Conservation (phyloP, 495 filamentous ascomycete species). For the Aspergillus saccharolyticus region DNA sequence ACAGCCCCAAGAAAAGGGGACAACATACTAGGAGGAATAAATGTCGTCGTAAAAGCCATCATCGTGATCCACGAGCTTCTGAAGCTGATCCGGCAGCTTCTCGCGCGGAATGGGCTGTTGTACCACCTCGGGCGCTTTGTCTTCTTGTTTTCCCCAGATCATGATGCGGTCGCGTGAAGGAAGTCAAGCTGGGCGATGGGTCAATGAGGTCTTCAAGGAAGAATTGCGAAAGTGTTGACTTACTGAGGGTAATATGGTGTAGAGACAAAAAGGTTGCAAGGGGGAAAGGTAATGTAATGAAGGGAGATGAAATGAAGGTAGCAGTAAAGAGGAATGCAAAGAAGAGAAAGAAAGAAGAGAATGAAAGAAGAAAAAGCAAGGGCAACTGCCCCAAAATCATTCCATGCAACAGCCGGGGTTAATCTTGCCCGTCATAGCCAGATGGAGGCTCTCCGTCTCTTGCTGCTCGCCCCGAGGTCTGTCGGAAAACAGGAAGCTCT, state of each 20-base stretch:
- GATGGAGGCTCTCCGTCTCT: background rate
- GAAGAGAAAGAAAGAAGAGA: background rate
- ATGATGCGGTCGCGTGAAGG: conserved; percentile 20
- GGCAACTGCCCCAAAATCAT: background rate
- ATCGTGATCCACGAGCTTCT: conserved; percentile 71
- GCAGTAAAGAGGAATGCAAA: conserved; percentile 2
- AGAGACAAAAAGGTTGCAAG: background rate
- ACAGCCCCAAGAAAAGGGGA: background rate
- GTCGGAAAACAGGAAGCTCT: background rate
- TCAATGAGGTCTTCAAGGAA: background rate
- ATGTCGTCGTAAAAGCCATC: conserved; percentile 75
- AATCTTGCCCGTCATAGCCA: background rate
- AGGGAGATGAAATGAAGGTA: background rate
- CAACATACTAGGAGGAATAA: conserved; percentile 72
- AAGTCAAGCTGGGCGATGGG: background rate
- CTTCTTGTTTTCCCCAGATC: conserved; percentile 33
- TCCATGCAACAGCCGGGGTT: conserved; percentile 4
- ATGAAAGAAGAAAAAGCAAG: background rate
- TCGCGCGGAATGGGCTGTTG: conserved; percentile 50
- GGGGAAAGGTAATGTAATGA: background rate
- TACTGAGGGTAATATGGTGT: background rate
- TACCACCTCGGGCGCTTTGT: conserved; percentile 33
- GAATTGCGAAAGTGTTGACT: background rate
- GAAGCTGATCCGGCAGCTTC: conserved; percentile 63
- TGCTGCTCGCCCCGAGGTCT: conserved; percentile 9